Conservation (phyloP, 148 eudicot species). For the Arctostaphylos glauca region DNA sequence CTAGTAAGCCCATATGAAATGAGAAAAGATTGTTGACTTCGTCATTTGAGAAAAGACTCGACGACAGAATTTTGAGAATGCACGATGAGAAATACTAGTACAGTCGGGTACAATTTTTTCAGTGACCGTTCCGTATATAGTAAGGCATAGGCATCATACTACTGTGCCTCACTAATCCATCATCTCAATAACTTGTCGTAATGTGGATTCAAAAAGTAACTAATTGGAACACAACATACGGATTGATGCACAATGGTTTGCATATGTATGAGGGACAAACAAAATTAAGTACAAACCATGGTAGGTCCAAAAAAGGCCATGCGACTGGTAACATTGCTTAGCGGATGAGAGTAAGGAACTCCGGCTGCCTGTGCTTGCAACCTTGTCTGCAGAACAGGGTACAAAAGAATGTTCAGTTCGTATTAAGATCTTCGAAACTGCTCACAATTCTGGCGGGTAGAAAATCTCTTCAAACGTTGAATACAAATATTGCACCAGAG, state of each 20-base stretch:
- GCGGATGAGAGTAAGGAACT: slow-evolving; percentile 75
- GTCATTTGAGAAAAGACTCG: background rate
- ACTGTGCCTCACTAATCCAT: background rate
- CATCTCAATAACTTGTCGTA: background rate
- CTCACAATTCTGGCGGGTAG: background rate
- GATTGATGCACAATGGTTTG: background rate
- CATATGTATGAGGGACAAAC: slow-evolving; percentile 5
- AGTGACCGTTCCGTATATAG: background rate
- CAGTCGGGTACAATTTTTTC: background rate
- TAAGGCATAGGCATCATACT: background rate
- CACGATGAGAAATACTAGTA: background rate
- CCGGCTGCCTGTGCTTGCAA: slow-evolving; percentile 99
- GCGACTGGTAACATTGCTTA: slow-evolving; percentile 71
- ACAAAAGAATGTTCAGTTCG: background rate
- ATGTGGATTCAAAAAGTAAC: background rate
- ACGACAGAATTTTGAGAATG: background rate
- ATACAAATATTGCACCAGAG: background rate
- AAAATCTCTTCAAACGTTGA: background rate
- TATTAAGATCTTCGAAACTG: background rate
- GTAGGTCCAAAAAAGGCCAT: slow-evolving; percentile 93
- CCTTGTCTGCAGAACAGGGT: slow-evolving; percentile 62
- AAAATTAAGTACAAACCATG: slow-evolving; percentile 53
- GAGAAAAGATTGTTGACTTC: background rate
- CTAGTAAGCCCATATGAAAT: background rate
- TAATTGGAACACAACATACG: background rate